Evolutionary conservation across 2,329 filamentous ascomycete genomes (phyloP), one percentile per base, ranked within the genome.

Genomic region (Colletotrichum spinosum): DNA sequence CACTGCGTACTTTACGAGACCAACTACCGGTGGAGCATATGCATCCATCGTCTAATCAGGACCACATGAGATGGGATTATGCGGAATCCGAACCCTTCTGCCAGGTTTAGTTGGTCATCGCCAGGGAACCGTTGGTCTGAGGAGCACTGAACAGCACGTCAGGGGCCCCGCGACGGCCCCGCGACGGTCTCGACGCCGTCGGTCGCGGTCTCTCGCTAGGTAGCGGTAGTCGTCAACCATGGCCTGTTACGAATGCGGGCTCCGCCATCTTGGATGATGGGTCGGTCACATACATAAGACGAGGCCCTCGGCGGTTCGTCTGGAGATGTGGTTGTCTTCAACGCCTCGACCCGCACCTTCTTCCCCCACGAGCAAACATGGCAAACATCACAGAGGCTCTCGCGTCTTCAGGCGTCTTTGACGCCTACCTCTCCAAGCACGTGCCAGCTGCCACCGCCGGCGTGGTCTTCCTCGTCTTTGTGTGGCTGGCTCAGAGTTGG

Each of bases 401-500:
- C 57, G 33, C 51, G 35, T 6, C 42, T 6, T 25, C 62, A 2
- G 58, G 46, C 46, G 25, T 41, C 12, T 48, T 65, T 25, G 58
- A 62, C 46, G 25, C 49, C 37, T 48, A 55, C 7, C 15, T 51
- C 17, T 33, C 34, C 11, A 33, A 49, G 35, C 57, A 62, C 52
- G 41, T 53, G 25, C 58, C 62, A 10, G 25, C 62, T 7, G 62
- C 46, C 8, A 55, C 58, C 12, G 62, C 41, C 8, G 62, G 62
- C 12, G 17, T 65, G 35, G 8, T 56, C 2, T 62, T 65, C 13
- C 11, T 62, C 5, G 41, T 56, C 9, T 34, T 65, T 33, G 58
- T 58, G 3, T 39, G 46, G n/a, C 15, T 65, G 9, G 62, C 58
- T 1, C 62, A 65, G n/a, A 61, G 58, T 33, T 65, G 41, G 45